A percentile compares a stretch with the other conserved stretches of the same genome.
phyloP scores from a whole-genome alignment of 345 rosid genomes.

The Pistacia integerrima region DNA sequence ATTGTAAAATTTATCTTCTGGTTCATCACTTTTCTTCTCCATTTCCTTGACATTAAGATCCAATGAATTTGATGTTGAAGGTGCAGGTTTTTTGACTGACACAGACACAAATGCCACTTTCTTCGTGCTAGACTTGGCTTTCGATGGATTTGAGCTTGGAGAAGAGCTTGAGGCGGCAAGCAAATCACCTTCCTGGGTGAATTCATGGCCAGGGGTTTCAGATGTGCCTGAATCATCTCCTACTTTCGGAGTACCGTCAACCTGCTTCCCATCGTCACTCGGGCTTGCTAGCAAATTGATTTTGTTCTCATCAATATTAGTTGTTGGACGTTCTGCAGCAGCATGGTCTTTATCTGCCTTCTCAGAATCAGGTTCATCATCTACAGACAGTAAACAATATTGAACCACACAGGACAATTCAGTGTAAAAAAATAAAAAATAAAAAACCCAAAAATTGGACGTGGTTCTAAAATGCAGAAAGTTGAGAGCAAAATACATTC shows the following conservation, averaged over 20 bases:
- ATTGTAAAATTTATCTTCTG: constrained; percentile 46
- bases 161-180: constrained; percentile 19
- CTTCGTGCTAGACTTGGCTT: constrained; percentile 24
- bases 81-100: constrained; percentile 49
- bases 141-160: constrained; percentile 10
- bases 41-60: constrained; percentile 26
- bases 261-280: constrained; percentile 7
- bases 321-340: constrained; percentile 24
- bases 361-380: constrained; percentile 32
- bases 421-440: neutral
- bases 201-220: constrained; percentile 10
- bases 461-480: neutral
- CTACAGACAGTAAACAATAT: constrained; percentile 6
- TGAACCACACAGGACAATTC: neutral
- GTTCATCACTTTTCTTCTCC: constrained; percentile 19
- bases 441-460: neutral
- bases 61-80: constrained; percentile 26
- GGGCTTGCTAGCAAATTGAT: constrained; percentile 15
- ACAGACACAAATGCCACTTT: constrained; percentile 72
- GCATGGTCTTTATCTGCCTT: constrained; percentile 14
- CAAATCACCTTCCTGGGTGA: constrained; percentile 13
- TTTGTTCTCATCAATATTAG: constrained; percentile 2
- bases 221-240: constrained; percentile 19
- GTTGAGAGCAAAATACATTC: constrained; percentile 12
- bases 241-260: constrained; percentile 23